These are phyloP conservation scores for Phyllosticta citriasiana DNA, from an alignment of 2,329 filamentous ascomycete species.

Conservation along the genomic window DNA sequence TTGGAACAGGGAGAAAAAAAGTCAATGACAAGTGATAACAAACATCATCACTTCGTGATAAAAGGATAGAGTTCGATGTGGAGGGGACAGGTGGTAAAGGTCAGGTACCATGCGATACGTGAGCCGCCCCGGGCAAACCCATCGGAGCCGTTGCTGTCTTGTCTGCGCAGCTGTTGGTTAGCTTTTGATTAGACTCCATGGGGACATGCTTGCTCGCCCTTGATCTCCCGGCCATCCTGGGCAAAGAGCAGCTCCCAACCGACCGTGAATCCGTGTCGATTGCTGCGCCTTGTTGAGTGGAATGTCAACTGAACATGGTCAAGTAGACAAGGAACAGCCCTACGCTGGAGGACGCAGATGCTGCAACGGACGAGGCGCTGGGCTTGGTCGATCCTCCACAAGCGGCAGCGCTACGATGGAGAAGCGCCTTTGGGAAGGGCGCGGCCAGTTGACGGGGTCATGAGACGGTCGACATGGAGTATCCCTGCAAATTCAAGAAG, in stretches of 20 bases:
- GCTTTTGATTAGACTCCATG: background rate
- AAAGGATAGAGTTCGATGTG: background rate
- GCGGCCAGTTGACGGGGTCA: background rate
- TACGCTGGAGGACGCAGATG: background rate
- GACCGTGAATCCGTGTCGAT: background rate
- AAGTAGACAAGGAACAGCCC: background rate
- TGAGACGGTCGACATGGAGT: background rate
- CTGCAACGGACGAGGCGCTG: background rate
- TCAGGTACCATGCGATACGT: background rate
- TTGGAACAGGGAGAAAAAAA: background rate
- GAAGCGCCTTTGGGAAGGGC: background rate
- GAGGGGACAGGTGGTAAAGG: background rate
- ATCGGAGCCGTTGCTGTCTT: background rate
- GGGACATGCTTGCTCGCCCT: background rate
- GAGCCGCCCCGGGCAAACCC: background rate
- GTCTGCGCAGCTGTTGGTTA: background rate
- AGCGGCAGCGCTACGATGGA: background rate
- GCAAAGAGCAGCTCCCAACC: background rate
- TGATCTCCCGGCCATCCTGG: background rate
- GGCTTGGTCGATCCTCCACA: background rate
- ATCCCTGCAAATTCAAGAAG: background rate
- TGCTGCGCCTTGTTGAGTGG: background rate
- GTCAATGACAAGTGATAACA: background rate
- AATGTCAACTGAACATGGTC: background rate
- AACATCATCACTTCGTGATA: background rate